Evolutionary conservation across 768 basidiomycete genomes (phyloP).

Genomic region (Lactarius deliciosus): DNA sequence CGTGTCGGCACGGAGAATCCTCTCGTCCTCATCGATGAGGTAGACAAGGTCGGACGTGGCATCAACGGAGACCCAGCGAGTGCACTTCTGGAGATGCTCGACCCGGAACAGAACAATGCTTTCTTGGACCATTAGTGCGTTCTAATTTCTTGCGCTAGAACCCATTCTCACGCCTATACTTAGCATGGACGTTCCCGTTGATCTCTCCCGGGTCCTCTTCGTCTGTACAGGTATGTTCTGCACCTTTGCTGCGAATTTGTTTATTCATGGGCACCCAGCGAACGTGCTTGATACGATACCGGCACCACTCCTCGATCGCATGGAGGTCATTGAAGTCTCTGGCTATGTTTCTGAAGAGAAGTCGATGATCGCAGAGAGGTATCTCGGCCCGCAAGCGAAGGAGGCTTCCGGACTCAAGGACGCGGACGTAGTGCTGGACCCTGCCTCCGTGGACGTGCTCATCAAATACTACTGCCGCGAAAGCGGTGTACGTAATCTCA

Average conservation of each 20-base stretch:
- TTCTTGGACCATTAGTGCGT: constrained; percentile 95
- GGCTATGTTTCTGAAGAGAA: constrained; percentile 96
- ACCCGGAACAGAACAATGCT: constrained; percentile 91
- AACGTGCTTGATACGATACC: constrained; percentile 94
- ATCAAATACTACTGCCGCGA: constrained; percentile 98
- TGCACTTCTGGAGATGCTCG: constrained; percentile 89
- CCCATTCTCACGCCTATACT: neutral
- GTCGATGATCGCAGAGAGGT: constrained; percentile 79
- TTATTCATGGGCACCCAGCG: constrained; percentile 42
- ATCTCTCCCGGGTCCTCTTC: constrained; percentile 93
- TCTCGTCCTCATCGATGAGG: constrained; percentile 90
- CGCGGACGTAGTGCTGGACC: constrained; percentile 78
- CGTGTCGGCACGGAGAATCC: constrained; percentile 94
- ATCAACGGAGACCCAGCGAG: constrained; percentile 92
- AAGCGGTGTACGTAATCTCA: constrained; percentile 93
- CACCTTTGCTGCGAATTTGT: neutral
- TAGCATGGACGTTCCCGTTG: constrained; percentile 96
- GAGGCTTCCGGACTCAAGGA: constrained; percentile 84
- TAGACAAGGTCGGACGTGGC: constrained; percentile 92
- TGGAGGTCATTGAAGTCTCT: constrained; percentile 94
- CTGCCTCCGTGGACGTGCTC: constrained; percentile 75
- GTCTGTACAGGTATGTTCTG: constrained; percentile 74
- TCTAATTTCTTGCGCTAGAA: neutral
- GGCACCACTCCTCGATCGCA: constrained; percentile 88
- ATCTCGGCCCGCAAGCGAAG: constrained; percentile 91